Conservation (phyloP, 768 basidiomycete species). For the Psilocybe tampanensis region DNA sequence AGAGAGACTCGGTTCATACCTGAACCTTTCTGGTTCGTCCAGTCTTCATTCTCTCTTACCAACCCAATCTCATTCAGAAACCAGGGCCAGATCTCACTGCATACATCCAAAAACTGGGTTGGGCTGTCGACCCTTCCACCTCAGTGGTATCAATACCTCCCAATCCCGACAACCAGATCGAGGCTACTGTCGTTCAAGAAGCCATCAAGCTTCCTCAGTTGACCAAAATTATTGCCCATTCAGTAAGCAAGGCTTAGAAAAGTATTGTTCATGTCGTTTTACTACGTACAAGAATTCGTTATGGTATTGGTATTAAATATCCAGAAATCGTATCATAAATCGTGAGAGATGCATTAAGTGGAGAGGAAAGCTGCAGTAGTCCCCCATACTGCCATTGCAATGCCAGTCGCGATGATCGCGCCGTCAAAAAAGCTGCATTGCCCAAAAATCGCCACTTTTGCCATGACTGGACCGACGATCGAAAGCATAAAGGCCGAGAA, state of each 20-base stretch:
- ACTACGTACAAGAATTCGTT: neutral
- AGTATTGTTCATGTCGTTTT: constrained; percentile 5
- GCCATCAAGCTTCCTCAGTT: constrained; percentile 79
- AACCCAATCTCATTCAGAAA: neutral
- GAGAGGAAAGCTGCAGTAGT: constrained; percentile 62
- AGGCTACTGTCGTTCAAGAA: constrained; percentile 84
- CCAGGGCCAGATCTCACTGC: constrained; percentile 58
- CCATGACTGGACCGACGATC: constrained; percentile 75
- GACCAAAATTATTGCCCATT: constrained; percentile 75
- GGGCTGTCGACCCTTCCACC: constrained; percentile 56
- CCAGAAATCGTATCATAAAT: neutral
- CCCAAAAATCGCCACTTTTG: constrained; percentile 62
- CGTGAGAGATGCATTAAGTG: neutral
- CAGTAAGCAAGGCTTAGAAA: constrained; percentile 51
- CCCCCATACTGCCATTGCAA: constrained; percentile 77
- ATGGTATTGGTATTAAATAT: neutral
- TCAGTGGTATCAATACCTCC: constrained; percentile 71
- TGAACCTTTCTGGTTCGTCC: constrained; percentile 64
- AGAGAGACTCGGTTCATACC: constrained; percentile 69
- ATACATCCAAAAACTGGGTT: constrained; percentile 67
- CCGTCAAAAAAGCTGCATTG: constrained; percentile 55
- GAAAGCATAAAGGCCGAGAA: constrained; percentile 81
- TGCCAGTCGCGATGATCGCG: constrained; percentile 49
- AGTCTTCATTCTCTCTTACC: neutral
- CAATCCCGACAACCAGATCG: constrained; percentile 88